A percentile compares a stretch with the other conserved stretches of the same genome.
These are phyloP conservation scores for Fraxinus ornus DNA, from an alignment of 305 asterid species.

Conservation along the genomic window DNA sequence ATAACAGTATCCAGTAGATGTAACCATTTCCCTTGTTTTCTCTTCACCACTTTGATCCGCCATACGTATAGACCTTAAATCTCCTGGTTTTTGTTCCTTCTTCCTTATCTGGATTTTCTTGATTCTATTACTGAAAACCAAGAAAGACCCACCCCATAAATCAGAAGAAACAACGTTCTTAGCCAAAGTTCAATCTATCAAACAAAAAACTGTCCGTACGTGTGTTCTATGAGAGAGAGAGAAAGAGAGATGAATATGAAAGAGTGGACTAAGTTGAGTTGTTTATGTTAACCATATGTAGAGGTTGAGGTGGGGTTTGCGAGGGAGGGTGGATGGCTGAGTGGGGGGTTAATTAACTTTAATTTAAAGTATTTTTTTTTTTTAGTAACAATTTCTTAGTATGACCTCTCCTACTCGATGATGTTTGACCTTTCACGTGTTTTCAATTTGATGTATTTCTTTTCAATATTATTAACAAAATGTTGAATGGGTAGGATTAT, in stretches of 20 bases:
- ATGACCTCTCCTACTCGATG: neutral
- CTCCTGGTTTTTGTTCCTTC: neutral
- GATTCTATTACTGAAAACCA: constrained; percentile 17
- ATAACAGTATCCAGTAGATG: constrained; percentile 49
- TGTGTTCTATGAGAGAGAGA: neutral
- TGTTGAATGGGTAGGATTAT: neutral
- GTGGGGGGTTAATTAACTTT: neutral
- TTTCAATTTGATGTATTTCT: neutral
- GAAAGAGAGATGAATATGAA: constrained; percentile 18
- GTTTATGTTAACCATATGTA: constrained; percentile 29
- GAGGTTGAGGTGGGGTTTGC: constrained; percentile 4
- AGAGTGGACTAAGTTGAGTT: constrained; percentile 21
- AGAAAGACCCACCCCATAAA: constrained; percentile 25
- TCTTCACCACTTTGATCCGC: constrained; percentile 43
- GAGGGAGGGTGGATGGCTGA: neutral
- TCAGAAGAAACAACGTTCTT: constrained; percentile 20
- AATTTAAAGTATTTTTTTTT: neutral
- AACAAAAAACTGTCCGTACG: constrained; percentile 15
- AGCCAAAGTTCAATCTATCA: constrained; percentile 13
- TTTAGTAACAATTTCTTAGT: neutral
- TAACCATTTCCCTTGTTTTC: constrained; percentile 41
- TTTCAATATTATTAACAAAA: neutral
- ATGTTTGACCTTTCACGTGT: no score
- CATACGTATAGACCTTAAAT: constrained; percentile 28
- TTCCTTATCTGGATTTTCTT: neutral